Evolutionary conservation across 306 rosid species (phyloP).

Genomic region (Cicer bijugum): DNA sequence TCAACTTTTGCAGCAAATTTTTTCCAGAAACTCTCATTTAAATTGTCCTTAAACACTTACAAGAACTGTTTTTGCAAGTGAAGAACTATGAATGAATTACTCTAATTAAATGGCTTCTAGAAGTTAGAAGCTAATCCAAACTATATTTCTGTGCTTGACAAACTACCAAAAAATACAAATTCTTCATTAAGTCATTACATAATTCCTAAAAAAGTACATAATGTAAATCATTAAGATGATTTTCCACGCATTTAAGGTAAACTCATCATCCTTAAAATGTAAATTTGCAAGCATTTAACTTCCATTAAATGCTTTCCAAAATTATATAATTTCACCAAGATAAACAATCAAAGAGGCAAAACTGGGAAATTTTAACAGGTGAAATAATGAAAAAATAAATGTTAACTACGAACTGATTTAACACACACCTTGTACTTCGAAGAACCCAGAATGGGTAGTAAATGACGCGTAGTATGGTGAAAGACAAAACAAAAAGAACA

Average conservation of each 20-base stretch:
- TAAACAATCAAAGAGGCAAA: conserved; percentile 1
- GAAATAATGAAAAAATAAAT: conserved; percentile 8
- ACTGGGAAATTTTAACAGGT: conserved; percentile 2
- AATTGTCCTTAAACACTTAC: no score
- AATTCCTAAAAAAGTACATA: conserved; percentile 17
- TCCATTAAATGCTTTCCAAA: background rate
- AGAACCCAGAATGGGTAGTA: conserved; percentile 93
- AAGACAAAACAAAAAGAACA: conserved; percentile 74
- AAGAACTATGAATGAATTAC: background rate
- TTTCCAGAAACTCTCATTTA: background rate
- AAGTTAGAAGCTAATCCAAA: background rate
- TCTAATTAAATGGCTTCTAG: background rate
- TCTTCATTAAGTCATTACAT: conserved; percentile 1
- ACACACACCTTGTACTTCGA: conserved; percentile 87
- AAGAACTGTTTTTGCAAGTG: background rate
- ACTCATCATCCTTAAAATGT: conserved; percentile 14
- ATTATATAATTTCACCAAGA: conserved; percentile 24
- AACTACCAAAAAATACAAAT: conserved; percentile 9
- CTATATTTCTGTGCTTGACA: background rate
- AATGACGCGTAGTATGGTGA: conserved; percentile 80
- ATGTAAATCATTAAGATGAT: background rate
- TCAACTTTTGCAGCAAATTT: background rate
- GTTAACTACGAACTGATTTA: conserved; percentile 13
- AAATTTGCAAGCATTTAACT: conserved; percentile 17
- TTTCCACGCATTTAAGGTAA: conserved; percentile 22